Evolutionary conservation across 192 early-diverging fungal species (phyloP).

Genomic region (Coemansia sp.): DNA sequence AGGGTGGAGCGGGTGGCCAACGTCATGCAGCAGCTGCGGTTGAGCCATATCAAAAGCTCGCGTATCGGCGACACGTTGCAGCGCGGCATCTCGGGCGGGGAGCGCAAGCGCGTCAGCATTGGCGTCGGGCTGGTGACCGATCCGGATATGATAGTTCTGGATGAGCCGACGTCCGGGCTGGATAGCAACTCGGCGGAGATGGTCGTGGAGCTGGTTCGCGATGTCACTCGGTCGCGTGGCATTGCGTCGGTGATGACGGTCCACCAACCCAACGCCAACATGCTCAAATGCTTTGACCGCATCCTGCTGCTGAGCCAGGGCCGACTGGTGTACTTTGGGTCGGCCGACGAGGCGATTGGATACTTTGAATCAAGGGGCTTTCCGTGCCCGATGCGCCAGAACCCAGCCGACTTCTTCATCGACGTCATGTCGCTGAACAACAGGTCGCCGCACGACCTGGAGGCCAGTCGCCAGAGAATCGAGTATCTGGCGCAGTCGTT

Average conservation of each 20-base stretch:
- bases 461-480: constrained; percentile 37
- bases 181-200: constrained; percentile 94
- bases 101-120: constrained; percentile 90
- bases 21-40: constrained; percentile 84
- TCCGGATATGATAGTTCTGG: constrained; percentile 89
- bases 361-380: constrained; percentile 81
- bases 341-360: constrained; percentile 59
- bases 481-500: constrained; percentile 38
- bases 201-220: constrained; percentile 87
- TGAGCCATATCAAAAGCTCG: constrained; percentile 78
- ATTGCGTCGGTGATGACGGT: constrained; percentile 90
- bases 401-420: constrained; percentile 83
- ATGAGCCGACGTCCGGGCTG: constrained; percentile 81
- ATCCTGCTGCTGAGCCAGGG: constrained; percentile 84
- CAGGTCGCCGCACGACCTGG: constrained; percentile 47
- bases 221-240: constrained; percentile 72
- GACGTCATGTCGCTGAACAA: constrained; percentile 57
- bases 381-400: constrained; percentile 82
- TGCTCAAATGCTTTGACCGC: constrained; percentile 89
- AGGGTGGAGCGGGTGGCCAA: constrained; percentile 73
- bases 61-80: constrained; percentile 69
- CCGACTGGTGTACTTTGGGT: constrained; percentile 80
- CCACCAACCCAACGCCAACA: constrained; percentile 92
- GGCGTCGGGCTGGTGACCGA: constrained; percentile 92
- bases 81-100: constrained; percentile 89